Percentiles rank a stretch among this genome's conserved stretches.
Conservation (phyloP, 768 basidiomycete genomes). For the Kwoniella botswanensis region DNA sequence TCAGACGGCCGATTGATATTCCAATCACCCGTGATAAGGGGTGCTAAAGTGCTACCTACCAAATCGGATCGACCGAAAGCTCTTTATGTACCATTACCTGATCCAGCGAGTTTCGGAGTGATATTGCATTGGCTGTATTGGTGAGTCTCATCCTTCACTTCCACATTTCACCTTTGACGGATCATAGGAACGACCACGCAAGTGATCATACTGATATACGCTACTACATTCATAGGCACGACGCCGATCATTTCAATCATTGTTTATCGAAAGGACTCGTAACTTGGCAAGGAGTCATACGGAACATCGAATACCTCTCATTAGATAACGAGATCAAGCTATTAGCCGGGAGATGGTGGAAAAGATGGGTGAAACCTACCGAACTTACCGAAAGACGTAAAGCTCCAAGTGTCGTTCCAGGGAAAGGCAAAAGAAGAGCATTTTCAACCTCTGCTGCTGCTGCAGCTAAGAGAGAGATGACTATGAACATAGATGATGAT, state of each 20-base stretch:
- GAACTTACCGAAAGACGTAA: slow-evolving; percentile 3
- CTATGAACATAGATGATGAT: slow-evolving; percentile 1
- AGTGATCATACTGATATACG: not conserved
- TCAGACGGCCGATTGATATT: slow-evolving; percentile 18
- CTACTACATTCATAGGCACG: slow-evolving; percentile 68
- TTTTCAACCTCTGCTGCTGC: slow-evolving; percentile 5
- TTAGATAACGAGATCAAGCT: slow-evolving; percentile 76
- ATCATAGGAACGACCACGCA: too few relatives aligned
- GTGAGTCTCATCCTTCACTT: slow-evolving; percentile 28
- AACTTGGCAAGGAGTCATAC: slow-evolving; percentile 83
- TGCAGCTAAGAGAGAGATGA: slow-evolving; percentile 2
- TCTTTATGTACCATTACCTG: slow-evolving; percentile 52
- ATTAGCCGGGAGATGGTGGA: slow-evolving; percentile 77
- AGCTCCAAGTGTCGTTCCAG: not conserved
- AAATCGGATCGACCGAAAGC: slow-evolving; percentile 34
- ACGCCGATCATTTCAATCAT: slow-evolving; percentile 68
- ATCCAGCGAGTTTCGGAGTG: slow-evolving; percentile 51
- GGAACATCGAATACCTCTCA: slow-evolving; percentile 87
- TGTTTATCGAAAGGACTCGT: slow-evolving; percentile 70
- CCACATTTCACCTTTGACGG: not conserved
- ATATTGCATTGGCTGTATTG: slow-evolving; percentile 56
- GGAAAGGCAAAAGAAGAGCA: slow-evolving; percentile 3
- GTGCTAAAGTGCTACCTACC: slow-evolving; percentile 39
- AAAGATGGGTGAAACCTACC: slow-evolving; percentile 62
- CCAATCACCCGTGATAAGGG: slow-evolving; percentile 27